phyloP scores from a whole-genome alignment of 2,329 filamentous ascomycete genomes.

The Trichoderma sp. region DNA sequence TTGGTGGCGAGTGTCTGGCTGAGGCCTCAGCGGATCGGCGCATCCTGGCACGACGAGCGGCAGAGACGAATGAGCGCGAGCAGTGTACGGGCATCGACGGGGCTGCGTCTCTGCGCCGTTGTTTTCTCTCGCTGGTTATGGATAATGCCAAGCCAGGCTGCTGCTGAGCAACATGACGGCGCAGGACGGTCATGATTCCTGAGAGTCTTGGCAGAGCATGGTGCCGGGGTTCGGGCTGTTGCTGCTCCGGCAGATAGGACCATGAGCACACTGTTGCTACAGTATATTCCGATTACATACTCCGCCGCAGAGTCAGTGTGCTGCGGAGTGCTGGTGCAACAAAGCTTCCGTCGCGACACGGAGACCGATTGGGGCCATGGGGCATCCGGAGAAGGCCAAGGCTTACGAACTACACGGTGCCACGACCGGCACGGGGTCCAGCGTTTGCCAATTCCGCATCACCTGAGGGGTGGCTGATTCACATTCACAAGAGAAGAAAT shows the following conservation, averaged over 20 bases:
- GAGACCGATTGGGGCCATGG: background rate
- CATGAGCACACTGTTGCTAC: no score
- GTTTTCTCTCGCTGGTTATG: background rate
- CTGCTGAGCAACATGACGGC: background rate
- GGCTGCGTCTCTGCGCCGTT: background rate
- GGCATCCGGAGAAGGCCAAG: background rate
- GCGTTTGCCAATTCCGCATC: background rate
- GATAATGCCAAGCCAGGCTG: background rate
- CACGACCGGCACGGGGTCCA: background rate
- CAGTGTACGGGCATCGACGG: background rate
- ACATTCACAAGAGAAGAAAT: no score
- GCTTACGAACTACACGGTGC: background rate
- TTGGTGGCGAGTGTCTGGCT: background rate
- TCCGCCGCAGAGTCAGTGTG: no score
- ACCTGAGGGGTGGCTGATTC: background rate
- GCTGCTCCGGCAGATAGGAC: background rate
- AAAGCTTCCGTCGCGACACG: no score
- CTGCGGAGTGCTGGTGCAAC: background rate
- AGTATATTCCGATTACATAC: background rate
- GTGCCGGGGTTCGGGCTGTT: background rate
- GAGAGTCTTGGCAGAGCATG: background rate
- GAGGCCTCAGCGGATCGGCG: conserved; percentile 13
- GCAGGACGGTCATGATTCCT: background rate
- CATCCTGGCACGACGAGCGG: background rate
- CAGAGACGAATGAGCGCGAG: background rate